Evolutionary conservation across 352 stramenopile species (phyloP), one percentile per base, ranked within the genome.

Genomic region (Aphanomyces stellatus): DNA sequence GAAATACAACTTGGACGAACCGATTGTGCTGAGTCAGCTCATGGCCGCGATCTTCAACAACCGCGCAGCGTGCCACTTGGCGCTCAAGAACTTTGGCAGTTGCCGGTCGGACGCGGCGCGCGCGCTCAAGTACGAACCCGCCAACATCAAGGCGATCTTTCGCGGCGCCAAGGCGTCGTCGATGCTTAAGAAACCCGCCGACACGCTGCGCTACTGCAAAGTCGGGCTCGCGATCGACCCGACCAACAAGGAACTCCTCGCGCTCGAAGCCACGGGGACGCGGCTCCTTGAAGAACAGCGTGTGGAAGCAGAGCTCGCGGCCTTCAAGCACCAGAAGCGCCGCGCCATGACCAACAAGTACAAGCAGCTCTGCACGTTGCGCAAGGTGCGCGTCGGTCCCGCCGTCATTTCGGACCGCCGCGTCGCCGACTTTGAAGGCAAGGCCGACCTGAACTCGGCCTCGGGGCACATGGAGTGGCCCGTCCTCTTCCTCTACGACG

Each of bases 81-180:
- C 91, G 70, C 78, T 93, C n/a, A 81, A 80, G 63, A 95, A 95
- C 73, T 95, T 93, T 65, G 83, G 76, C 28, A 91, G 82, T 67
- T 93, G 83, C 61, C 85, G 83, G 57, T 88, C 85, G 0, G 87
- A 95, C 53, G 81, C 85, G 4, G 85, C 85, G 31, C 80, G 82
- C 43, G 82, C 87, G 33, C 76, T 95, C 24, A 77, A 76, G 30
- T 76, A 87, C 60, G 82, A 93, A 65, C 70, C 76, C 0, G 77
- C 37, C n/a, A 91, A 87, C 43, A 73, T 95, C 55, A 95, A 95
- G 71, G 81, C 87, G 7, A 89, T 88, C 74, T 95, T 84, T 66
- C 80, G 87, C n/a, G 85, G 83, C 22, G 85, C 85, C 46, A 95
- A 92, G 72, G 85, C 87, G 19, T 92, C 85, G 30, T 69, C 80